These are phyloP conservation scores for Trichothecium sympodiale DNA, from an alignment of 2,329 filamentous ascomycete genomes.

Conservation along the genomic window DNA sequence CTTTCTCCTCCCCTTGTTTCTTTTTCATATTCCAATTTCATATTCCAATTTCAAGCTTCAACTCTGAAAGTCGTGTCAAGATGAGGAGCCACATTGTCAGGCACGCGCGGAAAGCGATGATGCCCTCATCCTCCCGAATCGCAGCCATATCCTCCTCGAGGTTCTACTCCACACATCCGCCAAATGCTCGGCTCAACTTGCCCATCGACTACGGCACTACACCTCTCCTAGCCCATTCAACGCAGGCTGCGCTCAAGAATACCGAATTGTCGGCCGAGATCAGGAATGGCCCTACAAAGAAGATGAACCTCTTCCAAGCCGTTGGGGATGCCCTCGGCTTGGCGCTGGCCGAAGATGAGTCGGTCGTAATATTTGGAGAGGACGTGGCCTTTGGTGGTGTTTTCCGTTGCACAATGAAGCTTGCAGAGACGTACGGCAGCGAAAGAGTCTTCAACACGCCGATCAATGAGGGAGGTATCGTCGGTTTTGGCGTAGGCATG, in stretches of 20 bases:
- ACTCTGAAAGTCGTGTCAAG: no score
- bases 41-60: no score
- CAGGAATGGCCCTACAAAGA: slow-evolving; percentile 62
- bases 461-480: slow-evolving; percentile 84
- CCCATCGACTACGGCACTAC: slow-evolving; percentile 81
- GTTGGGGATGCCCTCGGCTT: slow-evolving; percentile 83
- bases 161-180: slow-evolving; percentile 44
- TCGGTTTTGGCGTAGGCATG: slow-evolving; percentile 84
- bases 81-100: background rate
- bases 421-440: slow-evolving; percentile 76
- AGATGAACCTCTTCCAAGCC: slow-evolving; percentile 88
- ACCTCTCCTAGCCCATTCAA: slow-evolving; percentile 68
- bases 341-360: slow-evolving; percentile 72
- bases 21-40: background rate
- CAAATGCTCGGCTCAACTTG: slow-evolving; percentile 62
- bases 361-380: slow-evolving; percentile 86
- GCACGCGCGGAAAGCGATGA: background rate
- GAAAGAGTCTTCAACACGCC: slow-evolving; percentile 96
- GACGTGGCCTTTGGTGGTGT: slow-evolving; percentile 96
- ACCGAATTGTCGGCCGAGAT: slow-evolving; percentile 58
- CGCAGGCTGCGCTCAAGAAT: slow-evolving; percentile 59
- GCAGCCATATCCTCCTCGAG: slow-evolving; percentile 10
- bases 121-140: slow-evolving; percentile 7
- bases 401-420: slow-evolving; percentile 85
- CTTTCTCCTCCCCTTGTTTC: background rate